Evolutionary conservation across 345 rosid genomes (phyloP).

Genomic region (Acer campestre): DNA sequence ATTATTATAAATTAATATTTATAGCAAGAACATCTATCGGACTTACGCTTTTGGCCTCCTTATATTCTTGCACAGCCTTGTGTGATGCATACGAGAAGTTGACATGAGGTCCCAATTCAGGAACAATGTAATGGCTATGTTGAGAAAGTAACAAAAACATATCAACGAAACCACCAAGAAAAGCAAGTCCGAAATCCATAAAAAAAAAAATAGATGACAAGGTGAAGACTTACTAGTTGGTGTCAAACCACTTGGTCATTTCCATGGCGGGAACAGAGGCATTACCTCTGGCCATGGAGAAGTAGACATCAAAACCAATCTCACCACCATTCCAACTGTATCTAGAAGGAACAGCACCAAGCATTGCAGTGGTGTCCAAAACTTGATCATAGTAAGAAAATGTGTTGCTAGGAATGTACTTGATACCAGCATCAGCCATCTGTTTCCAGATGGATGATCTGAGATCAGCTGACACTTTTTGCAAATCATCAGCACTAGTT

Average conservation of each 20-base stretch:
- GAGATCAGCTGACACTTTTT: constrained; percentile 59
- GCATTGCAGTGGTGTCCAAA: constrained; percentile 78
- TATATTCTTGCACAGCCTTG: constrained; percentile 73
- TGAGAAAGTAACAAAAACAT: not conserved
- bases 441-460: constrained; percentile 69
- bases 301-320: constrained; percentile 66
- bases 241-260: constrained; percentile 95
- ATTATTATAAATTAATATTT: too few relatives aligned
- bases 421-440: constrained; percentile 69
- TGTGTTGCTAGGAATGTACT: constrained; percentile 74
- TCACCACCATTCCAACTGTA: constrained; percentile 73
- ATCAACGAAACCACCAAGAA: not conserved
- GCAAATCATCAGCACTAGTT: constrained; percentile 57
- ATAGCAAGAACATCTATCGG: not conserved
- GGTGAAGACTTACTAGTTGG: constrained; percentile 65
- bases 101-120: constrained; percentile 83
- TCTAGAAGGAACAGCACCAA: constrained; percentile 74
- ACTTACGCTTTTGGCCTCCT: constrained; percentile 82
- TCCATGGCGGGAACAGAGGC: constrained; percentile 86
- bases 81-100: constrained; percentile 75
- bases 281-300: constrained; percentile 85
- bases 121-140: constrained; percentile 79
- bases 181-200: not conserved
- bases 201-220: too few relatives aligned
- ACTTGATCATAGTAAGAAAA: constrained; percentile 79